phyloP scores from a whole-genome alignment of 2,329 filamentous ascomycete species.

The Coniochaeta sp. region DNA sequence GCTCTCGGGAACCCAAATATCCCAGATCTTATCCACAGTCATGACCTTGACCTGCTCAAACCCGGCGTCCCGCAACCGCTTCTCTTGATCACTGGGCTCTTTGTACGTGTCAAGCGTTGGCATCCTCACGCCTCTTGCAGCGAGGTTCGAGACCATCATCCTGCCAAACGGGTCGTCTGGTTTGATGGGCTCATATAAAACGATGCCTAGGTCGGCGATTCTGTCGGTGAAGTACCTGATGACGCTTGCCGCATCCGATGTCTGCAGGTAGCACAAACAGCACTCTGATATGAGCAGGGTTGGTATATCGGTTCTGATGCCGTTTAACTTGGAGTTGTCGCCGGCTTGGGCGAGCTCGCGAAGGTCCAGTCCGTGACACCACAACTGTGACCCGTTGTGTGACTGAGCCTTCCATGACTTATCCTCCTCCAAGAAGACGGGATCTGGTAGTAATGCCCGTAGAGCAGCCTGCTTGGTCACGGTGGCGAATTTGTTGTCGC shows the following conservation, averaged over 20 bases:
- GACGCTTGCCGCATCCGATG: constrained; percentile 54
- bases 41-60: constrained; percentile 41
- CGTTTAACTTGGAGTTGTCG: constrained; percentile 21
- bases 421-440: constrained; percentile 19
- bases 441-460: constrained; percentile 27
- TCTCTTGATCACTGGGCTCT: constrained; percentile 58
- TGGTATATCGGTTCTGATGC: constrained; percentile 51
- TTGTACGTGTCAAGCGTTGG: constrained; percentile 73
- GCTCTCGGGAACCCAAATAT: constrained; percentile 57
- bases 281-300: constrained; percentile 91
- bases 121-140: constrained; percentile 71
- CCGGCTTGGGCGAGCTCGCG: constrained; percentile 40
- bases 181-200: constrained; percentile 85
- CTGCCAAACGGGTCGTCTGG: constrained; percentile 80
- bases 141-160: constrained; percentile 88
- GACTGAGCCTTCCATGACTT: constrained; percentile 32
- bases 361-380: constrained; percentile 63
- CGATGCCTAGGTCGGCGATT: constrained; percentile 44
- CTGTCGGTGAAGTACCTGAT: constrained; percentile 55
- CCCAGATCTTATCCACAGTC: constrained; percentile 58
- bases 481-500: constrained; percentile 54
- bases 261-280: constrained; percentile 82
- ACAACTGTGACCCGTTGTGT: constrained; percentile 33
- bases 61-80: constrained; percentile 58
- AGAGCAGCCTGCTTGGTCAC: constrained; percentile 38